A percentile compares a stretch with the other conserved stretches of the same genome.
These are phyloP conservation scores for Phylloporus sp. DNA, from an alignment of 768 basidiomycete species.

Conservation along the genomic window DNA sequence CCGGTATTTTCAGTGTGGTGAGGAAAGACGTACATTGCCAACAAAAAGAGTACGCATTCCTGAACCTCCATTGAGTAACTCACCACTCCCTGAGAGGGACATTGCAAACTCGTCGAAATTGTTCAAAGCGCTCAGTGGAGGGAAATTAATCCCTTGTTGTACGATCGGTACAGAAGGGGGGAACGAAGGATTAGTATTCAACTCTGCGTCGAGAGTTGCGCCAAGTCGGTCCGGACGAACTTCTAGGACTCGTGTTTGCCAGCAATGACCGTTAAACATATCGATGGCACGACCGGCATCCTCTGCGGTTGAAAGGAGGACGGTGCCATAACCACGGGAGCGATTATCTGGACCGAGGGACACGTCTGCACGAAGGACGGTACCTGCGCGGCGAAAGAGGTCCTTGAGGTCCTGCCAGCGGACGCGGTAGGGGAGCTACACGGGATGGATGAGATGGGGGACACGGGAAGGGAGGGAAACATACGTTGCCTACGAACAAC, in stretches of 20 bases:
- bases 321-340: slow-evolving; percentile 91
- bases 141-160: slow-evolving; percentile 17
- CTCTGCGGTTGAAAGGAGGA: slow-evolving; percentile 89
- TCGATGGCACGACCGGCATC: slow-evolving; percentile 94
- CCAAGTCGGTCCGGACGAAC: slow-evolving; percentile 81
- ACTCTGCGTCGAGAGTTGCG: slow-evolving; percentile 24
- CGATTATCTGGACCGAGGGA: slow-evolving; percentile 84
- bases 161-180: slow-evolving; percentile 15
- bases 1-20: slow-evolving; percentile 3
- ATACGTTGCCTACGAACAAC: slow-evolving; percentile 92
- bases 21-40: slow-evolving; percentile 65
- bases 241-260: slow-evolving; percentile 91
- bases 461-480: slow-evolving; percentile 25
- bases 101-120: slow-evolving; percentile 18
- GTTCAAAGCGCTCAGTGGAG: slow-evolving; percentile 10
- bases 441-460: background rate
- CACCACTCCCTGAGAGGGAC: slow-evolving; percentile 13
- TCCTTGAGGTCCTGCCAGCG: slow-evolving; percentile 99
- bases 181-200: slow-evolving; percentile 12
- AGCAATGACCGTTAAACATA: slow-evolving; percentile 95
- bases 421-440: slow-evolving; percentile 89
- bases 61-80: slow-evolving; percentile 26
- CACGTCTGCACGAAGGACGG: slow-evolving; percentile 74
- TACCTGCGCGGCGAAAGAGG: slow-evolving; percentile 92
- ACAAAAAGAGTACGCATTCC: slow-evolving; percentile 69